Base-by-base conservation (phyloP, 306 rosid genomes). In the Fagus sylvatica region DNA sequence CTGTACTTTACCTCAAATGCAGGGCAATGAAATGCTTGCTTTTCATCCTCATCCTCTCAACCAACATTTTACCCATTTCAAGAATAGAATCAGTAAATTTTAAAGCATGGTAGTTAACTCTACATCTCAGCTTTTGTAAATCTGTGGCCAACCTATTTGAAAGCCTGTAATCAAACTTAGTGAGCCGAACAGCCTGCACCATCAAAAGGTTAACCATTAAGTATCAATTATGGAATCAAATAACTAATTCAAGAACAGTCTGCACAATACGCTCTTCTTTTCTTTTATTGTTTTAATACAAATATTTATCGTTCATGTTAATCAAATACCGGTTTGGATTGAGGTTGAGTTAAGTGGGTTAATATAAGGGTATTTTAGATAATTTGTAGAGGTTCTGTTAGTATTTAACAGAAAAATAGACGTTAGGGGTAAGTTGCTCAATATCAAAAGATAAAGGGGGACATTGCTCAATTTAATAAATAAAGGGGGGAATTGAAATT, bases 91-190 rank as follows among this genome's bases (percentile, higher is more conserved):
- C 76, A 0, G 95, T 87, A 85, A 90, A 94, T 81, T 84, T 84
- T 77, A 94, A 90, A 75, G 97, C 92, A 71, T 92, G 97, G 86
- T 92, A 94, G 80, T 94, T 94, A 36, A 85, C 96, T 68, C 98
- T 84, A 72, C 98, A 94, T 81, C 98, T 87, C 69, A 94, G 85
- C 86, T 74, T 94, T 57, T 94, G 98, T 43, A 94, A 85, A 59
- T 89, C 81, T 53, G 80, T 78, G 53, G 85, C 86, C 88, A 94
- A 55, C 84, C 28, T 84, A 82, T 90, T 94, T 55, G 98, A 85
- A 80, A 94, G 98, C 81, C 98, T 90, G 69, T 90, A 94, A 86
- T 94, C 98, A 82, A 89, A 94, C 85, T 94, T 94, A 3, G 92
- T 85, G 71, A 94, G 94, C 81, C 74, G 93, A 75, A 92, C 90